These are phyloP conservation scores for Xylona heveae DNA, from an alignment of 495 filamentous ascomycete genomes.

Conservation along the genomic window DNA sequence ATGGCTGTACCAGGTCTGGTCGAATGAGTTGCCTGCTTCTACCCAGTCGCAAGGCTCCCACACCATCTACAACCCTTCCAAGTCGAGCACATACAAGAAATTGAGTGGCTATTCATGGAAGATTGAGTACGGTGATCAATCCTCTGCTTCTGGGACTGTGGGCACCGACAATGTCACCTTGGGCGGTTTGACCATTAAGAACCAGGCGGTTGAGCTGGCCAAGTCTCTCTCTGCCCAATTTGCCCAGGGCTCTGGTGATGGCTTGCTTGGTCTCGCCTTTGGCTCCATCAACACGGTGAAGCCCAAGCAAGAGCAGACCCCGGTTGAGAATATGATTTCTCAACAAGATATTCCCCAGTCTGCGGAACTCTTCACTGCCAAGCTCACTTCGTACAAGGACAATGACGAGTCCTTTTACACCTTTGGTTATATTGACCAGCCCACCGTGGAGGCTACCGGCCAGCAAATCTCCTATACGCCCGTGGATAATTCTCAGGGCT, in stretches of 20 bases:
- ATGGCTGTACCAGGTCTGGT: slow-evolving; percentile 32
- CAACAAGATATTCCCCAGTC: slow-evolving; percentile 40
- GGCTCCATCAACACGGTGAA: slow-evolving; percentile 48
- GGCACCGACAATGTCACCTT: slow-evolving; percentile 45
- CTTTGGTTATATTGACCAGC: slow-evolving; percentile 56
- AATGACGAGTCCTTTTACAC: slow-evolving; percentile 75
- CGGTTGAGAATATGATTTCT: slow-evolving; percentile 55
- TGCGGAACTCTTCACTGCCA: slow-evolving; percentile 50
- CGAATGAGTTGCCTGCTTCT: slow-evolving; percentile 27
- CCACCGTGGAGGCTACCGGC: slow-evolving; percentile 30
- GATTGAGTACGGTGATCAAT: slow-evolving; percentile 56
- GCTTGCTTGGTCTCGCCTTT: slow-evolving; percentile 53
- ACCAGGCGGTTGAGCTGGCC: slow-evolving; percentile 51
- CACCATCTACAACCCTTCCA: slow-evolving; percentile 31
- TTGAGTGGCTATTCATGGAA: slow-evolving; percentile 32
- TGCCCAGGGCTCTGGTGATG: slow-evolving; percentile 36
- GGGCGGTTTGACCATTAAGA: slow-evolving; percentile 44
- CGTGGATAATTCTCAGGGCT: slow-evolving; percentile 47
- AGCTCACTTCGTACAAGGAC: slow-evolving; percentile 33
- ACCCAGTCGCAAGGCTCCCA: slow-evolving; percentile 18
- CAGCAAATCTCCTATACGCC: slow-evolving; percentile 38
- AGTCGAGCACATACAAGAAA: slow-evolving; percentile 40
- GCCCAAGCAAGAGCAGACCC: slow-evolving; percentile 38
- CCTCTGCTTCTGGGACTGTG: slow-evolving; percentile 45
- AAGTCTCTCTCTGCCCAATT: slow-evolving; percentile 40